phyloP scores from a whole-genome alignment of 176 grass and related monocot species.

The Poa annua region DNA sequence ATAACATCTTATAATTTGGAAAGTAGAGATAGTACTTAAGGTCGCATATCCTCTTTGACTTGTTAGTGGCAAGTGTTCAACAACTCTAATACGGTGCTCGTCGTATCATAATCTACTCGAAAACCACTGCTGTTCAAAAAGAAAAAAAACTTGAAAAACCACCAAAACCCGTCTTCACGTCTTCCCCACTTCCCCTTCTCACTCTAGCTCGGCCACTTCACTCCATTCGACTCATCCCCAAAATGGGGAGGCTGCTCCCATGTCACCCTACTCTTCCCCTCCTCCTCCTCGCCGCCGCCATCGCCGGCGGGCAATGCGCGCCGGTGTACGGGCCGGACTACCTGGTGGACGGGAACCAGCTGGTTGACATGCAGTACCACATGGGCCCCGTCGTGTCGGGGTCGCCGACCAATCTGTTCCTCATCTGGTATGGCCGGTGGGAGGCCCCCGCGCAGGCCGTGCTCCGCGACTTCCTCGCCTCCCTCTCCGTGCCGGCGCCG shows the following conservation, averaged over 20 bases:
- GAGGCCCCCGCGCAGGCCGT: slow-evolving; percentile 53
- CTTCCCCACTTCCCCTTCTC: not conserved
- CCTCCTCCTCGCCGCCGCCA: slow-evolving; percentile 23
- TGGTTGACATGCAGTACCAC: slow-evolving; percentile 86
- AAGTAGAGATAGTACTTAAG: too few species aligned
- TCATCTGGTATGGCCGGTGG: slow-evolving; percentile 95
- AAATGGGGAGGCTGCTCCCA: slow-evolving; percentile 48
- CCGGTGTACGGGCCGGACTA: slow-evolving; percentile 50
- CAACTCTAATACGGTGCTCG: too few species aligned
- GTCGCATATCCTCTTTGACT: too few species aligned
- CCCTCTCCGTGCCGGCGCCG: slow-evolving; percentile 60
- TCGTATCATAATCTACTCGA: not conserved
- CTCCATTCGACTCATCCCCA: slow-evolving; percentile 17
- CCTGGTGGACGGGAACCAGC: slow-evolving; percentile 57
- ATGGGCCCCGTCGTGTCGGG: slow-evolving; percentile 76
- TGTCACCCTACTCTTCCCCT: slow-evolving; percentile 2
- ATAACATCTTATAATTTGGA: too few species aligned
- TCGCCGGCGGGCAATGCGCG: slow-evolving; percentile 22
- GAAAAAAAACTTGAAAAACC: slow-evolving; percentile 9
- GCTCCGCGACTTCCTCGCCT: slow-evolving; percentile 81
- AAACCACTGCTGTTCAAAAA: not conserved
- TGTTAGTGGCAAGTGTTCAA: too few species aligned
- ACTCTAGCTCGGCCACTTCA: not conserved
- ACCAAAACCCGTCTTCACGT: slow-evolving; percentile 8
- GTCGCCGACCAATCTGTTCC: slow-evolving; percentile 70